Base-by-base conservation (phyloP, 441 rosid genomes). In the Cnidoscolus chayamansa region DNA sequence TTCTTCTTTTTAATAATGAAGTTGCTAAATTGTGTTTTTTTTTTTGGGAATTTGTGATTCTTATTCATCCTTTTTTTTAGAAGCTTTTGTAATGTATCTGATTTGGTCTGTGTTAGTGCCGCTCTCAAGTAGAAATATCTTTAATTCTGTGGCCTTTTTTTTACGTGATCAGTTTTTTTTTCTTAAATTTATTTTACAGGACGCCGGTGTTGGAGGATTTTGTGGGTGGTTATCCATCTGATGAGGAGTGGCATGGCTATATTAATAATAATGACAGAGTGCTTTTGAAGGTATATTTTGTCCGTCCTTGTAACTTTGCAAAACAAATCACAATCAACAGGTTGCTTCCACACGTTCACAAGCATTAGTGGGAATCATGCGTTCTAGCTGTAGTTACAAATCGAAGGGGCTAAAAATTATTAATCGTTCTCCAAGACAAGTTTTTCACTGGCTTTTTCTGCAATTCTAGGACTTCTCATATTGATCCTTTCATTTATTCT, bases 191-290 rank as follows among this genome's bases (percentile, higher is more conserved):
- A 43, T 58, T 25, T 62, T 48, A 47, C 75, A 94, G 98, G 86
- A 85, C 93, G 73, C 99, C 98, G 3, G 77, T 86, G 4, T 82
- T 79, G 19, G 99, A 78, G 70, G 89, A 86, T 8, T 90, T 90
- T 73, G 86, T 81, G 0, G 92, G 83, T 50, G 94, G 93, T 31
- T 94, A 91, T 69, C 97, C 99, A 1, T 90, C 99, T 20, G 97
- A 95, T 76, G 99, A 92, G 76, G 88, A 89, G 72, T 94, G 99
- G 99, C 96, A 90, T 64, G 99, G 99, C 48, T 92, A 92, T 79
- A 92, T 94, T 60, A 92, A 94, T 64, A 92, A 91, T 75, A 86
- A 78, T 47, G 99, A 94, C 55, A 81, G 99, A 65, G 98, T 95
- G 17, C 99, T 95, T 74, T 96, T 95, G 51, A 95, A 95, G 99